Evolutionary conservation across 768 basidiomycete species (phyloP).

Genomic region (Russula brevipes): DNA sequence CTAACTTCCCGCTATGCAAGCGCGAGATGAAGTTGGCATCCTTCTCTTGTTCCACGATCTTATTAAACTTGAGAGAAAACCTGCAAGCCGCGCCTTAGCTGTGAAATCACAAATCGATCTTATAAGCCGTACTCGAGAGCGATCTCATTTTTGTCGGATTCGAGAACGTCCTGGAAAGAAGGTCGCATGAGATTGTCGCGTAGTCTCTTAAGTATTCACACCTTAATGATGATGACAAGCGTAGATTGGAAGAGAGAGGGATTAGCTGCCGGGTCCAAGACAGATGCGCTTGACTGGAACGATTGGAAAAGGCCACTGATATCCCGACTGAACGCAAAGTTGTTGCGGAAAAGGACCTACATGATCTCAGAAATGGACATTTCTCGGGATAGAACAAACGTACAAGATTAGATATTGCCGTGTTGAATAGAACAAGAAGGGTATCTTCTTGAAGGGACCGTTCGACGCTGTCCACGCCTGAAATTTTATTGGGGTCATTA

Average conservation of each 20-base stretch:
- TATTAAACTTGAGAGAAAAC: slow-evolving; percentile 52
- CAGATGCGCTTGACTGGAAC: slow-evolving; percentile 51
- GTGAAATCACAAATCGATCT: not conserved
- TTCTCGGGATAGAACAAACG: not conserved
- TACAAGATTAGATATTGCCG: slow-evolving; percentile 61
- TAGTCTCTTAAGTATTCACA: slow-evolving; percentile 17
- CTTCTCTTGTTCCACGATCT: slow-evolving; percentile 57
- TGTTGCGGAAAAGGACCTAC: slow-evolving; percentile 60
- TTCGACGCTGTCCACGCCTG: slow-evolving; percentile 60
- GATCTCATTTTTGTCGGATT: slow-evolving; percentile 54
- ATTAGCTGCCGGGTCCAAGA: slow-evolving; percentile 55
- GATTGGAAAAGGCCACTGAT: slow-evolving; percentile 58
- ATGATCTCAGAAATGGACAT: not conserved
- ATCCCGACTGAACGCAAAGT: slow-evolving; percentile 58
- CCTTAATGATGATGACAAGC: slow-evolving; percentile 60
- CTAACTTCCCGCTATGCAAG: slow-evolving; percentile 49
- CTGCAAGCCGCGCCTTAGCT: slow-evolving; percentile 29
- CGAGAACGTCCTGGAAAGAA: slow-evolving; percentile 51
- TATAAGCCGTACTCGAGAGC: slow-evolving; percentile 44
- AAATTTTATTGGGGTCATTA: not conserved
- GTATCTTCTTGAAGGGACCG: slow-evolving; percentile 60
- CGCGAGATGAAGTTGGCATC: slow-evolving; percentile 59
- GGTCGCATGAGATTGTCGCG: not conserved
- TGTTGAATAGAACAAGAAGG: slow-evolving; percentile 57
- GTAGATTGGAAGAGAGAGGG: slow-evolving; percentile 55